Conservation (phyloP, 108 stramenopile species). For the Skeletonema potamos region DNA sequence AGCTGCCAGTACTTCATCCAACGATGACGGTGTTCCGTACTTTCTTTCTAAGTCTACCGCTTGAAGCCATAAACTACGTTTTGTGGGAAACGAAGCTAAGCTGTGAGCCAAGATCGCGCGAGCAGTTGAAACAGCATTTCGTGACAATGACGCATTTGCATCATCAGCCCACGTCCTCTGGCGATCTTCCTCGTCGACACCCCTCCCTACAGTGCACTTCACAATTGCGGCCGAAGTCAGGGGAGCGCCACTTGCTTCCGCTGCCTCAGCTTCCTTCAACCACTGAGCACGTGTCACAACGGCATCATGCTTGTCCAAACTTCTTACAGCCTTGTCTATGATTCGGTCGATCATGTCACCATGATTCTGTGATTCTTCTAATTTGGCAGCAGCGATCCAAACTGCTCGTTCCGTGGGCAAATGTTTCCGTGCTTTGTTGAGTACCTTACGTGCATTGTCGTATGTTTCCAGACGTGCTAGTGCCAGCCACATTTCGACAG, state of each 20-base stretch:
- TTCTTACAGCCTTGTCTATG: conserved; percentile 74
- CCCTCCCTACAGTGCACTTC: conserved; percentile 80
- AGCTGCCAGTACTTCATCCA: conserved; percentile 82
- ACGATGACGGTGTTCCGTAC: conserved; percentile 66
- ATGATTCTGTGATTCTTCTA: conserved; percentile 95
- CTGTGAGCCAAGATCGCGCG: conserved; percentile 87
- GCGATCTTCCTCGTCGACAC: conserved; percentile 93
- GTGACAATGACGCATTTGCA: conserved; percentile 73
- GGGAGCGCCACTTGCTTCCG: conserved; percentile 82
- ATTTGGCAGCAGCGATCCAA: conserved; percentile 96
- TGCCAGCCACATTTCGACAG: conserved; percentile 98
- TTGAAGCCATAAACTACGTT: conserved; percentile 88
- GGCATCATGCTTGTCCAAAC: conserved; percentile 70
- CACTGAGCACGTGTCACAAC: conserved; percentile 88
- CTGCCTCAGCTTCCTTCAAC: conserved; percentile 89
- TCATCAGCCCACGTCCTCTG: conserved; percentile 96
- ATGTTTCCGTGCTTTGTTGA: conserved; percentile 92
- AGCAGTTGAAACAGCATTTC: conserved; percentile 81
- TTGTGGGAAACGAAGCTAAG: conserved; percentile 74
- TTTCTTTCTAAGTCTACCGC: conserved; percentile 92
- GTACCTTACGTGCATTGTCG: conserved; percentile 93
- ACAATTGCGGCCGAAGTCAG: conserved; percentile 90
- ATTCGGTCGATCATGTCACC: conserved; percentile 74
- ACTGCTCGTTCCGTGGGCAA: conserved; percentile 90
- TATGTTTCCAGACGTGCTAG: conserved; percentile 97